Conservation (phyloP, 2,329 filamentous ascomycete species). For the Incumbomyces delicatus region DNA sequence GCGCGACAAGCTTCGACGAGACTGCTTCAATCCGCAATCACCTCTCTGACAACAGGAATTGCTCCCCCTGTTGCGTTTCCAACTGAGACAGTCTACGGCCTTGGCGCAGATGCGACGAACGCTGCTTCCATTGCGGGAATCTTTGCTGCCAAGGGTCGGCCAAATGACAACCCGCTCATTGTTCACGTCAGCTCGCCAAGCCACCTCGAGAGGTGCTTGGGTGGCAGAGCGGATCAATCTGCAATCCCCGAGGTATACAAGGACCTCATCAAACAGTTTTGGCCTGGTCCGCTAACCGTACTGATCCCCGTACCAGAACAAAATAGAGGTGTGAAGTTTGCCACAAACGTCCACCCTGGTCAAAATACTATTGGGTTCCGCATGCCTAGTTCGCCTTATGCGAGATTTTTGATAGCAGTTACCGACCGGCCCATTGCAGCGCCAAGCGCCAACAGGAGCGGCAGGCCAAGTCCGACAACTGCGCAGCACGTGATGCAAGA, state of each 20-base stretch:
- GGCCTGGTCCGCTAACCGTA: conserved; percentile 90
- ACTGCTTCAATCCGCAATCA: conserved; percentile 15
- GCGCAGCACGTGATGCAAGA: conserved; percentile 85
- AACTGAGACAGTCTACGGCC: conserved; percentile 93
- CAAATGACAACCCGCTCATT: conserved; percentile 91
- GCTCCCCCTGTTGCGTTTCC: conserved; percentile 75
- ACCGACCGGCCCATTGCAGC: conserved; percentile 73
- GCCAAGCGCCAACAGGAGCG: conserved; percentile 89
- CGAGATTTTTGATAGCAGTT: conserved; percentile 73
- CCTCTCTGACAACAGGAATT: conserved; percentile 16
- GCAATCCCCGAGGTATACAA: conserved; percentile 65
- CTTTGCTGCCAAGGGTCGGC: conserved; percentile 79
- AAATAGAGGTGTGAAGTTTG: conserved; percentile 50
- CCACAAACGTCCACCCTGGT: conserved; percentile 84
- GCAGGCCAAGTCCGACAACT: conserved; percentile 81
- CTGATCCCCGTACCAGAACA: conserved; percentile 63
- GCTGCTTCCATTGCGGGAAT: conserved; percentile 80
- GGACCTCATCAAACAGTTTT: conserved; percentile 70
- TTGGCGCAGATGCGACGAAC: conserved; percentile 90
- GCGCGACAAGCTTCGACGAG: too few species aligned
- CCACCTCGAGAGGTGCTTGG: conserved; percentile 18
- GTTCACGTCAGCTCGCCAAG: conserved; percentile 54
- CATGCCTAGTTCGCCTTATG: conserved; percentile 79
- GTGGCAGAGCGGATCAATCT: conserved; percentile 14
- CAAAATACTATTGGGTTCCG: conserved; percentile 77